Percentiles rank a stretch among this genome's conserved stretches.
phyloP scores from a whole-genome alignment of 176 grass and related monocot species.

The Aegilops umbellulata region DNA sequence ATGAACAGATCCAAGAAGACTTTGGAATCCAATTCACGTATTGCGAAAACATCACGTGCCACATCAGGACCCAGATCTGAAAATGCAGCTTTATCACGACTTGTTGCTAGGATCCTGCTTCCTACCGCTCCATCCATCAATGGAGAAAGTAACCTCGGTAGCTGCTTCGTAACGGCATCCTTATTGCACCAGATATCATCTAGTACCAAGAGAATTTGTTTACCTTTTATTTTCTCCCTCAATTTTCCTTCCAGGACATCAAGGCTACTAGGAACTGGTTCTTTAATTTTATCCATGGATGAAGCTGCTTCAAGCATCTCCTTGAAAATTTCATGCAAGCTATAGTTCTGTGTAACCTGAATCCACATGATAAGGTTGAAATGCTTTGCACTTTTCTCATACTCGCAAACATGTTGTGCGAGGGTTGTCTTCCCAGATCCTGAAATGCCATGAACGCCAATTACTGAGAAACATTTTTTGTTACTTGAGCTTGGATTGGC shows the following conservation, averaged over 20 bases:
- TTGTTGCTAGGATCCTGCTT: slow-evolving; percentile 42
- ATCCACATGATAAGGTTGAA: slow-evolving; percentile 28
- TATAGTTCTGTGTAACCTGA: slow-evolving; percentile 17
- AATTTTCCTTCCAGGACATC: slow-evolving; percentile 7
- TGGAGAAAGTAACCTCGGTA: background rate
- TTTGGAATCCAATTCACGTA: background rate
- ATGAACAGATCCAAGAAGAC: slow-evolving; percentile 20
- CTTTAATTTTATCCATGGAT: background rate
- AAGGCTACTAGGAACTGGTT: background rate
- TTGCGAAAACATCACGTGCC: background rate
- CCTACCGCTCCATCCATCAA: background rate
- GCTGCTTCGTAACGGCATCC: background rate
- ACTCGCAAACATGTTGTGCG: slow-evolving; percentile 23
- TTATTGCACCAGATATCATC: slow-evolving; percentile 36
- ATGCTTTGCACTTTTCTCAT: background rate
- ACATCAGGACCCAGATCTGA: background rate
- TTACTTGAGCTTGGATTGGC: background rate
- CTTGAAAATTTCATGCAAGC: background rate
- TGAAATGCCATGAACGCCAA: slow-evolving; percentile 28
- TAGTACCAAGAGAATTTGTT: slow-evolving; percentile 33
- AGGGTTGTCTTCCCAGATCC: slow-evolving; percentile 47
- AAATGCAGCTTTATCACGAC: background rate
- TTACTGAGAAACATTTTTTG: slow-evolving; percentile 2
- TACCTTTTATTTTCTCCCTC: background rate
- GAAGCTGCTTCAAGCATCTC: slow-evolving; percentile 11